phyloP scores from a whole-genome alignment of 2,329 filamentous ascomycete species.

The Fusarium protoensiforme region DNA sequence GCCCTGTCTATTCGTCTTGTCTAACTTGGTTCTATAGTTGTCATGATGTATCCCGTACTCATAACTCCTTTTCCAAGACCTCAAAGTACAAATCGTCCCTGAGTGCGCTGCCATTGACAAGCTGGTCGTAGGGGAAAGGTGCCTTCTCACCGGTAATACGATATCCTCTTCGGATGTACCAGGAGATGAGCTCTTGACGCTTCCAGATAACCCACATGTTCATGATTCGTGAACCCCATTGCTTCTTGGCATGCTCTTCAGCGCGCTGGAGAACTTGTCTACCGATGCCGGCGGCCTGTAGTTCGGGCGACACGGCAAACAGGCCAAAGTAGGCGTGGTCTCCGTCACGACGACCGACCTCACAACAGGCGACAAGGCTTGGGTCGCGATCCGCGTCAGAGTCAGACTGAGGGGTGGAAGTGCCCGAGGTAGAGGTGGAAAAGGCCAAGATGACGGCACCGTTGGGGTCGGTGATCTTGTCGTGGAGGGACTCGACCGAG shows the following conservation, averaged over 20 bases:
- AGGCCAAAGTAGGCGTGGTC: slow-evolving; percentile 57
- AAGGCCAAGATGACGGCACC: slow-evolving; percentile 52
- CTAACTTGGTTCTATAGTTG: not conserved
- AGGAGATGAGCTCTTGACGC: slow-evolving; percentile 56
- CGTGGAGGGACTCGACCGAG: slow-evolving; percentile 47
- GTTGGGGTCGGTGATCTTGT: slow-evolving; percentile 53
- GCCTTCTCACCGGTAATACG: slow-evolving; percentile 49
- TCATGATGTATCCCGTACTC: not conserved
- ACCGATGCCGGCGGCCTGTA: slow-evolving; percentile 58
- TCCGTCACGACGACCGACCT: slow-evolving; percentile 47
- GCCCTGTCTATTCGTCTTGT: not conserved
- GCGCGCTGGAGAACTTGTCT: slow-evolving; percentile 53
- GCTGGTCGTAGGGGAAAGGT: slow-evolving; percentile 55
- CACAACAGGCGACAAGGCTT: slow-evolving; percentile 56
- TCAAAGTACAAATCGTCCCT: slow-evolving; percentile 57
- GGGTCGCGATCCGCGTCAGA: slow-evolving; percentile 28
- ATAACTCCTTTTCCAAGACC: slow-evolving; percentile 54
- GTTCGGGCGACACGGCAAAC: slow-evolving; percentile 57
- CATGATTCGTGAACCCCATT: slow-evolving; percentile 49
- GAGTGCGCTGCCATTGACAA: slow-evolving; percentile 50
- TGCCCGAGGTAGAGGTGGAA: not conserved
- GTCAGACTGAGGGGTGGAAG: slow-evolving; percentile 18
- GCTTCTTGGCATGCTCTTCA: slow-evolving; percentile 50
- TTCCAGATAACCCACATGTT: slow-evolving; percentile 59
- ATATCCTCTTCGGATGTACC: slow-evolving; percentile 59